Evolutionary conservation across 352 stramenopile species (phyloP), one percentile per base, ranked within the genome.

Genomic region (Phytophthora meadii): DNA sequence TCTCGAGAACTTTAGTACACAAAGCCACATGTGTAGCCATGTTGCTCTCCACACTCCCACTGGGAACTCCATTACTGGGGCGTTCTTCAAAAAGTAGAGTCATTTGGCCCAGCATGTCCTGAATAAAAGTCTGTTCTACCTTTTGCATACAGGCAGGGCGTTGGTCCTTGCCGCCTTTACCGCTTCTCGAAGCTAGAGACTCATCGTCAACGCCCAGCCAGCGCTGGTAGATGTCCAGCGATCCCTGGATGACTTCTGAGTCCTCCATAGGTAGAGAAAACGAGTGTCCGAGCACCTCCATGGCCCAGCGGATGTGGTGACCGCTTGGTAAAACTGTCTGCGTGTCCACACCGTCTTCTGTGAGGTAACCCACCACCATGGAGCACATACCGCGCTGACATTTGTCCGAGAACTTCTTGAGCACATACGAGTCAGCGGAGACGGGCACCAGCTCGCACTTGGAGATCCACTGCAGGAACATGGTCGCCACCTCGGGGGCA

Each of bases 391-490:
- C 87, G 11, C 85, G 82, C 65, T 96, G 88, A 57, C 88, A 94
- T 77, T 92, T 92, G 47, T 94, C 86, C 36, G 87, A 88, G 79
- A 96, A 96, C 84, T 90, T 93, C 85, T 94, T 94, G 56, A 96
- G 82, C 42, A 96, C 86, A 37, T 96, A 77, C 40, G 86, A 81
- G 62, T 96, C 88, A 14, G 74, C 22, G 25, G 82, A 72, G 12
- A 77, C 57, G 37, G 87, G 78, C 65, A 94, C 80, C 39, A 96
- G 81, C 72, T 96, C 88, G 69, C 86, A 94, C 74, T 96, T 96
- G 74, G 79, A 77, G 68, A 96, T 84, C 88, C 88, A 96, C 53
- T 81, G 81, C 39, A 96, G 81, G 61, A 96, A 96, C 88, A 96
- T 96, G 51, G 32, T 19, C 62, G 55, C 25, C 25, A 3, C 40